Evolutionary conservation across 768 basidiomycete species (phyloP), one percentile per base, ranked within the genome.

Genomic region (Lactarius tabidus): DNA sequence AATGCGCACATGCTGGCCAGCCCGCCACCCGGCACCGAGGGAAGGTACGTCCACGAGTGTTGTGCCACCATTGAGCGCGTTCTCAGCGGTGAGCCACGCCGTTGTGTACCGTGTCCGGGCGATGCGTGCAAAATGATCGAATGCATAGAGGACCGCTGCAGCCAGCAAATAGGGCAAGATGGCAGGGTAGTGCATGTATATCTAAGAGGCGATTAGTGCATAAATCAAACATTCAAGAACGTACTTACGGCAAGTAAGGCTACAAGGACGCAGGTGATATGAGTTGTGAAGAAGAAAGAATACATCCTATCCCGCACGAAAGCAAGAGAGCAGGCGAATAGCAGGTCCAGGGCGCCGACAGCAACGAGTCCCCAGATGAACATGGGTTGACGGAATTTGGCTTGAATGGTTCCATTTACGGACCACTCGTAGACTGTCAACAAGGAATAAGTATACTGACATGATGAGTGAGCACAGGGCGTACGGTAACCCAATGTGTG

Each of bases 1-100:
- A 33, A 87, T 65, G 54, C 85, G 80, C 52, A 87, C 82, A 70
- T 87, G 84, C 69, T 87, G 85, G 3, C 86, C 85, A 0, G 83
- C 77, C 33, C 84, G 76, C 85, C 85, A 87, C 23, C 85, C 85
- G 0, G 77, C 74, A 56, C 76, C 79, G 52, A 85, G 52, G 6
- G 71, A 60, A 0, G 80, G 80, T 9, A 84, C 72, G 41, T 81
- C 78, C 31, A 86, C 71, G 51, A 81, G 76, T 6, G 83, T 84
- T 48, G 79, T 75, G 17, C 75, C 74, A 8, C 67, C 63, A 41
- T 63, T 63, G 26, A 84, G 78, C 10, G 79, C 80, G 2, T 79
- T 76, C 12, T 85, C 73, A 1, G 82, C 72, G 28, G 74, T 74
- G 63, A 88, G 72, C 29, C 75, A 76, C 14, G 84, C 85, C 12